These are phyloP conservation scores for Beta lomatogona DNA, from an alignment of 179 eudicot genomes.

Conservation along the genomic window DNA sequence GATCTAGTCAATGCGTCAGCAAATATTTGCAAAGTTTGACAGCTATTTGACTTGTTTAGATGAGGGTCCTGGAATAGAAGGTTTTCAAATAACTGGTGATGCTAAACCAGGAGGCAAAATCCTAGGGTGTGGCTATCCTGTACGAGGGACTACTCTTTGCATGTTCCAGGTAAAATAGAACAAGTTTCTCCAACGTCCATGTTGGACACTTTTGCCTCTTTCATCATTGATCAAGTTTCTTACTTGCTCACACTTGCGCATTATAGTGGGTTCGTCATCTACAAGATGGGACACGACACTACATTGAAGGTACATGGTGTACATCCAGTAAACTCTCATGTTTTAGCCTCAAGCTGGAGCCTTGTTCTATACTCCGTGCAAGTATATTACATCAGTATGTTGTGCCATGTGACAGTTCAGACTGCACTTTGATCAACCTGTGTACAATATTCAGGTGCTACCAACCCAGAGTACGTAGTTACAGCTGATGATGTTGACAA, in stretches of 20 bases:
- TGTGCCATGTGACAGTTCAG: conserved; percentile 17
- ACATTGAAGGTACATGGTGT: conserved; percentile 74
- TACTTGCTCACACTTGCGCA: conserved; percentile 16
- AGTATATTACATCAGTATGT: conserved; percentile 8
- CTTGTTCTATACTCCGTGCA: neutral
- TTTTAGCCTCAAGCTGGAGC: neutral
- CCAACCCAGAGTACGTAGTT: conserved; percentile 88
- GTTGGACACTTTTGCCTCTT: conserved; percentile 1
- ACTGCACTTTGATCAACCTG: conserved; percentile 20
- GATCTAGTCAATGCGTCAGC: neutral
- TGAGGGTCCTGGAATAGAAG: conserved; percentile 84
- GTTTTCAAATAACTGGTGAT: conserved; percentile 84
- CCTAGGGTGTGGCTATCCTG: conserved; percentile 80
- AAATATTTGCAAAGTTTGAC: neutral
- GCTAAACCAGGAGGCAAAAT: conserved; percentile 79
- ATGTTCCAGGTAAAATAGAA: conserved; percentile 72
- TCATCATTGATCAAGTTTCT: conserved; percentile 5
- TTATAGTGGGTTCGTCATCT: conserved; percentile 94
- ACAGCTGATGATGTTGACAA: conserved; percentile 97
- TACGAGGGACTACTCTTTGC: conserved; percentile 84
- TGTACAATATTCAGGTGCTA: conserved; percentile 66
- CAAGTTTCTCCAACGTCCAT: conserved; percentile 13
- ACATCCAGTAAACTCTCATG: conserved; percentile 13
- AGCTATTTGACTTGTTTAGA: conserved; percentile 38
- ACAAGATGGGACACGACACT: conserved; percentile 89